phyloP scores from a whole-genome alignment of 163 green algal genomes.

The Coccomyxa subellipsoidea region DNA sequence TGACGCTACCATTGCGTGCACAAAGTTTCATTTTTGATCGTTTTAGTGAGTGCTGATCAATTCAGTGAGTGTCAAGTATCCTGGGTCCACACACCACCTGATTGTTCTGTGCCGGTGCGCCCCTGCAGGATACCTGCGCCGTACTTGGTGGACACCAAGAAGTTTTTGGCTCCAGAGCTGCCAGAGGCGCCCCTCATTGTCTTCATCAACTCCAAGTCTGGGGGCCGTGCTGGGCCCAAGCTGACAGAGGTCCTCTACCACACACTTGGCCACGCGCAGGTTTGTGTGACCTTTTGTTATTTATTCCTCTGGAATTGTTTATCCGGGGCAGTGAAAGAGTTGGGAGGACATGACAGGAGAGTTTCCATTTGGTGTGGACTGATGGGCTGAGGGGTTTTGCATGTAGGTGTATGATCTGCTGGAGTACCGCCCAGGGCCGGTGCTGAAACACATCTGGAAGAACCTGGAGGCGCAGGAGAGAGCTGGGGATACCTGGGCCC shows the following conservation, averaged over 20 bases:
- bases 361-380: neutral
- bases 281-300: too few relatives aligned
- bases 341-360: neutral
- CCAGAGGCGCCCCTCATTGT: conserved; percentile 69
- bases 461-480: conserved; percentile 36
- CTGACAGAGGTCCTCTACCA: conserved; percentile 47
- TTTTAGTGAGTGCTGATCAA: too few relatives aligned
- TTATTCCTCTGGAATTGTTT: too few relatives aligned
- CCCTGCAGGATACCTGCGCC: conserved; percentile 48
- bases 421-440: conserved; percentile 42
- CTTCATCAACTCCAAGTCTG: conserved; percentile 79
- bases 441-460: conserved; percentile 52
- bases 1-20: neutral
- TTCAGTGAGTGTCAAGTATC: too few relatives aligned
- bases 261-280: conserved; percentile 52
- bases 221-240: conserved; percentile 58
- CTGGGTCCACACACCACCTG: too few relatives aligned
- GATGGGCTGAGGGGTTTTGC: neutral
- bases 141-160: conserved; percentile 45
- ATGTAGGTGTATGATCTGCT: conserved; percentile 65
- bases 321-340: neutral
- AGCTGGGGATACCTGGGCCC: conserved; percentile 24
- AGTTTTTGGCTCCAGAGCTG: conserved; percentile 24
- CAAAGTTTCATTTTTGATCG: too few relatives aligned
- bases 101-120: too few relatives aligned